Percentiles rank a stretch among this genome's conserved stretches.
phyloP scores from a whole-genome alignment of 2,329 filamentous ascomycete species.

The Corinectria fuckeliana region DNA sequence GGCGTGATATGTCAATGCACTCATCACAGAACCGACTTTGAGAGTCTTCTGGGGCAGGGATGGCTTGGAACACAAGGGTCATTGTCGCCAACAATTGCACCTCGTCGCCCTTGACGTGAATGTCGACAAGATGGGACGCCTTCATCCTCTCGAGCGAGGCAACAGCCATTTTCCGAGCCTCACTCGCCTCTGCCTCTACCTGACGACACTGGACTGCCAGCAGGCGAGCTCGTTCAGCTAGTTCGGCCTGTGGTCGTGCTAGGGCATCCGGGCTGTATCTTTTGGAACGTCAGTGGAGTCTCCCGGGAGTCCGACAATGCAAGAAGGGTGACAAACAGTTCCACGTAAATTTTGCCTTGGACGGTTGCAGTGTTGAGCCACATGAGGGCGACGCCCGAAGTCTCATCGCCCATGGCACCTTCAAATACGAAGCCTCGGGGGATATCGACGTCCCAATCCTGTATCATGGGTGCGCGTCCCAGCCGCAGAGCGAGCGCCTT shows the following conservation, averaged over 20 bases:
- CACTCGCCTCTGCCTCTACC: slow-evolving; percentile 46
- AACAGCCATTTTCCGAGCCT: slow-evolving; percentile 44
- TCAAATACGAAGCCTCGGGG: slow-evolving; percentile 52
- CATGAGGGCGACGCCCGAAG: slow-evolving; percentile 51
- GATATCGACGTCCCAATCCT: slow-evolving; percentile 65
- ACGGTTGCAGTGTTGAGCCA: slow-evolving; percentile 65
- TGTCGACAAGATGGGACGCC: slow-evolving; percentile 49
- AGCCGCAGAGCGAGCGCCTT: slow-evolving; percentile 64
- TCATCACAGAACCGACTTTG: slow-evolving; percentile 54
- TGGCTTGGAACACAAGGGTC: slow-evolving; percentile 59
- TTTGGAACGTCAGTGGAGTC: slow-evolving; percentile 13
- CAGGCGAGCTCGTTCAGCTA: slow-evolving; percentile 48
- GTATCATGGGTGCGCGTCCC: slow-evolving; percentile 63
- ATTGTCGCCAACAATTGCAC: slow-evolving; percentile 55
- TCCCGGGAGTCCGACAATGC: not conserved
- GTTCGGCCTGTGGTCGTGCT: slow-evolving; percentile 46
- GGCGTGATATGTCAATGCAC: slow-evolving; percentile 58
- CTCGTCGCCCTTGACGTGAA: slow-evolving; percentile 55
- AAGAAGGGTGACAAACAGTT: slow-evolving; percentile 41
- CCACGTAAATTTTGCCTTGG: slow-evolving; percentile 65
- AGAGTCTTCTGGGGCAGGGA: slow-evolving; percentile 53
- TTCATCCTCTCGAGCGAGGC: slow-evolving; percentile 47
- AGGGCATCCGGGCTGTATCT: slow-evolving; percentile 60
- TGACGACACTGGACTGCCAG: slow-evolving; percentile 48
- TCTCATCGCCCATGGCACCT: slow-evolving; percentile 43